phyloP scores from a whole-genome alignment of 1,139 yeast genomes.

The Candida dubliniensis region DNA sequence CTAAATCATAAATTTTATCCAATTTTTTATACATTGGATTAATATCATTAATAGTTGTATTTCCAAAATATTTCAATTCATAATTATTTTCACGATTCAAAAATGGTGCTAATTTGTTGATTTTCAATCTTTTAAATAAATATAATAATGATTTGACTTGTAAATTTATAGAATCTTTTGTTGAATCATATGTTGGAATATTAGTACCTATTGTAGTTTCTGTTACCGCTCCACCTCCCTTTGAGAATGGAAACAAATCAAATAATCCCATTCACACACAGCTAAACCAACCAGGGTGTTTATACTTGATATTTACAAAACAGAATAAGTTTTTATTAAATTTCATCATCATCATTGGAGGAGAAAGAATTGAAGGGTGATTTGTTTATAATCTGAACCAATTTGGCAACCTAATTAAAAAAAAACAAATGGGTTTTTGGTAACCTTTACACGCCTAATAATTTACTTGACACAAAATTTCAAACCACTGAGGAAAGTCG shows the following conservation, averaged over 20 bases:
- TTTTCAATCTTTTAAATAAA: constrained; percentile 52
- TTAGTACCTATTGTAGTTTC: background rate
- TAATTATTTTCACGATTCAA: constrained; percentile 19
- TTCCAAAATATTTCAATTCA: constrained; percentile 19
- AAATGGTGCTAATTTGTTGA: constrained; percentile 46
- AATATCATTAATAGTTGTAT: background rate
- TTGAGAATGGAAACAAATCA: constrained; percentile 3
- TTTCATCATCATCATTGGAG: too few species aligned
- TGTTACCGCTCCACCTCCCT: too few species aligned
- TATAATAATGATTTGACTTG: constrained; percentile 59
- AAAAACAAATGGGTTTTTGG: background rate
- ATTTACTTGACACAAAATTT: too few species aligned
- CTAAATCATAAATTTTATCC: constrained; percentile 53
- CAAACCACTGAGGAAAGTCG: too few species aligned
- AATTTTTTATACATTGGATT: constrained; percentile 29
- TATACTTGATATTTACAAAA: too few species aligned
- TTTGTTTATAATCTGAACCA: constrained; percentile 1
- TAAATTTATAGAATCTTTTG: constrained; percentile 56
- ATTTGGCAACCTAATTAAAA: background rate
- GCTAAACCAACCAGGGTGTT: background rate
- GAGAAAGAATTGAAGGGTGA: too few species aligned
- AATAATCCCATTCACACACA: constrained; percentile 7
- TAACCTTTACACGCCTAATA: too few species aligned
- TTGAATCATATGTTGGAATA: constrained; percentile 10
- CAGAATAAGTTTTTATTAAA: too few species aligned